Evolutionary conservation across 2,329 filamentous ascomycete species (phyloP).

Genomic region (Tolypocladium amazonense): DNA sequence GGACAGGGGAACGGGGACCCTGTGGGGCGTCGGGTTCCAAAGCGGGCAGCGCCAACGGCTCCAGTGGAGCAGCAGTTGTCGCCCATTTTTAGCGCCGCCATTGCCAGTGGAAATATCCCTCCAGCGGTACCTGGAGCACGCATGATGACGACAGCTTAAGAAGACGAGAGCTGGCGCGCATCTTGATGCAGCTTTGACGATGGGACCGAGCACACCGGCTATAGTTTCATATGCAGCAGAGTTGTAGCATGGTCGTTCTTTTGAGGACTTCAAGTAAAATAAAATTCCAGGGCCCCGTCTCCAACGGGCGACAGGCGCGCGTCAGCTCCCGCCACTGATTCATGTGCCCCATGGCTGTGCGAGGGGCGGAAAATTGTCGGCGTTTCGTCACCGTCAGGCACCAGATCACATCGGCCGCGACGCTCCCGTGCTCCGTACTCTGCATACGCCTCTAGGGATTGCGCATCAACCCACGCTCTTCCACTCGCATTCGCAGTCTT

Average conservation of each 20-base stretch:
- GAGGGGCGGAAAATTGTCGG: conserved; percentile 23
- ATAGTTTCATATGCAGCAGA: neutral
- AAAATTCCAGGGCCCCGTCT: neutral
- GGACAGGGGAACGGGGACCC: neutral
- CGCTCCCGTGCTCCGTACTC: conserved; percentile 4
- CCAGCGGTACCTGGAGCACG: neutral
- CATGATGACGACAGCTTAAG: neutral
- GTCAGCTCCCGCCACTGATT: conserved; percentile 12
- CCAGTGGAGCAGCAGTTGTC: neutral
- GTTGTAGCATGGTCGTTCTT: neutral
- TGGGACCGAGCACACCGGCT: neutral
- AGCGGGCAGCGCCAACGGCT: neutral
- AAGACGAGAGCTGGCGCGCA: too few species aligned
- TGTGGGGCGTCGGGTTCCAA: neutral
- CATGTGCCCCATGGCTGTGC: conserved; percentile 16
- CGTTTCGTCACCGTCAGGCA: conserved; percentile 23
- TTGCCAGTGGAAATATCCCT: neutral
- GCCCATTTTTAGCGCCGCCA: neutral
- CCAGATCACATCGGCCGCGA: conserved; percentile 5
- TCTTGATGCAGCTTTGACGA: neutral
- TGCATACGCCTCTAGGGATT: neutral
- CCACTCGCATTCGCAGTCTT: neutral
- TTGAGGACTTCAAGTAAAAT: neutral
- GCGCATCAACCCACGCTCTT: neutral
- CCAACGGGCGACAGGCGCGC: neutral